Percentiles rank a stretch among this genome's conserved stretches.
phyloP scores from a whole-genome alignment of 2,329 filamentous ascomycete species.

The Bipolaris sorokiniana region DNA sequence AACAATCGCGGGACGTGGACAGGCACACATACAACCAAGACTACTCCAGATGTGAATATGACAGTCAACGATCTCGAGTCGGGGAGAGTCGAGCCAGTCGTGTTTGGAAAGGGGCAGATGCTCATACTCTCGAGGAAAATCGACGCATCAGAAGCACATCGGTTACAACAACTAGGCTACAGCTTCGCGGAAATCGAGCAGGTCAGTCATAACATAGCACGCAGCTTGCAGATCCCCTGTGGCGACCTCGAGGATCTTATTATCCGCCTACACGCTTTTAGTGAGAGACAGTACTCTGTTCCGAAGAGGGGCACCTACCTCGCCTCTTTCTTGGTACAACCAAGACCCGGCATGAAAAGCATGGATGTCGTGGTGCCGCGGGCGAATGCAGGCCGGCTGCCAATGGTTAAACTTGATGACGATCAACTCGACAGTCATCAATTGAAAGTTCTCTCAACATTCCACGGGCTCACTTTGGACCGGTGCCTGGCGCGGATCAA shows the following conservation, averaged over 20 bases:
- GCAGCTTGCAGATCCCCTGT: slow-evolving; percentile 75
- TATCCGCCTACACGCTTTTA: slow-evolving; percentile 67
- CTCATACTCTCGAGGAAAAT: slow-evolving; percentile 77
- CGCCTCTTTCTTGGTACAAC: slow-evolving; percentile 50
- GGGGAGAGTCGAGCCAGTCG: slow-evolving; percentile 39
- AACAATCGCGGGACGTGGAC: slow-evolving; percentile 64
- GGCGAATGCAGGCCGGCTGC: slow-evolving; percentile 50
- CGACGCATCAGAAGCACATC: slow-evolving; percentile 64
- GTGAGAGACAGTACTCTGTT: slow-evolving; percentile 52
- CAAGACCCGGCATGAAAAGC: slow-evolving; percentile 47
- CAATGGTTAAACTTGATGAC: slow-evolving; percentile 51
- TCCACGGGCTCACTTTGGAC: slow-evolving; percentile 36
- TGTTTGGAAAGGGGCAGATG: slow-evolving; percentile 74
- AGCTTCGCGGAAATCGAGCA: slow-evolving; percentile 69
- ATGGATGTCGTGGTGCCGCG: slow-evolving; percentile 55
- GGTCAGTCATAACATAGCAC: slow-evolving; percentile 70
- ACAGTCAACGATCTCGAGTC: slow-evolving; percentile 49
- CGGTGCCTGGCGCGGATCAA: slow-evolving; percentile 44
- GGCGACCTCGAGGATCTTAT: slow-evolving; percentile 67
- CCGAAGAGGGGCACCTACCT: slow-evolving; percentile 51
- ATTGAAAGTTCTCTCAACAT: slow-evolving; percentile 30
- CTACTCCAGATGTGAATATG: slow-evolving; percentile 35
- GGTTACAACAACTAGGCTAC: slow-evolving; percentile 73
- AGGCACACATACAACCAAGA: slow-evolving; percentile 24
- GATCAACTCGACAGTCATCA: slow-evolving; percentile 36